Conservation (phyloP, 2,329 filamentous ascomycete genomes). For the Myriosclerotinia curreyana region DNA sequence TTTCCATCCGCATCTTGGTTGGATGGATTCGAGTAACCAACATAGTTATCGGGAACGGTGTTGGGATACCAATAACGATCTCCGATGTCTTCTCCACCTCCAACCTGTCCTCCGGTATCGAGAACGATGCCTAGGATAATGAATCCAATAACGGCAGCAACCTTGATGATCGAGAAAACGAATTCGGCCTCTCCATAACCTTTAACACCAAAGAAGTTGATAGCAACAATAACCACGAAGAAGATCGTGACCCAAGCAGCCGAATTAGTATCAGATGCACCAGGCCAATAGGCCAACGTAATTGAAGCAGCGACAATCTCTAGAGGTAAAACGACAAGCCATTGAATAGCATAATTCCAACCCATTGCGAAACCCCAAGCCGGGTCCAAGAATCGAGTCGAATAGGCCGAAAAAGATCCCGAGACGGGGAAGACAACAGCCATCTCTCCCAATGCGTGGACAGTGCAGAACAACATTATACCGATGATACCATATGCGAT, state of each 20-base stretch:
- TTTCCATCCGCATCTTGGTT: conserved; percentile 20
- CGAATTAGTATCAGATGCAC: conserved; percentile 47
- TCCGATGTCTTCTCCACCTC: conserved; percentile 57
- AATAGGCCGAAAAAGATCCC: conserved; percentile 87
- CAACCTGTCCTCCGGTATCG: conserved; percentile 50
- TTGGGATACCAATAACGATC: conserved; percentile 58
- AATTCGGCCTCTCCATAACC: conserved; percentile 90
- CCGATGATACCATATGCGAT: conserved; percentile 37
- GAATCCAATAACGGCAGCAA: conserved; percentile 62
- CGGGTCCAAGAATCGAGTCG: conserved; percentile 88
- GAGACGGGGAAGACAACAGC: conserved; percentile 89
- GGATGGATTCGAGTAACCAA: conserved; percentile 43
- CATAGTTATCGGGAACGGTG: conserved; percentile 39
- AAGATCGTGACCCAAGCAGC: conserved; percentile 78
- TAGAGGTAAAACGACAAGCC: conserved; percentile 76
- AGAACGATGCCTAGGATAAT: conserved; percentile 62
- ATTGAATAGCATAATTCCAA: conserved; percentile 82
- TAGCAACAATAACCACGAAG: conserved; percentile 67
- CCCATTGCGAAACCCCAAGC: conserved; percentile 95
- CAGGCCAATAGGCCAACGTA: conserved; percentile 74
- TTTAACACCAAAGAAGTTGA: conserved; percentile 85
- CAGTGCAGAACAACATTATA: conserved; percentile 64
- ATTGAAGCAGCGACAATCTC: conserved; percentile 84
- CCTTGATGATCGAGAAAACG: conserved; percentile 80
- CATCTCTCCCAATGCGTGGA: conserved; percentile 87